These are phyloP conservation scores for Microbotryomycetes sp. DNA, from an alignment of 1,284 basidiomycete species.

Conservation along the genomic window DNA sequence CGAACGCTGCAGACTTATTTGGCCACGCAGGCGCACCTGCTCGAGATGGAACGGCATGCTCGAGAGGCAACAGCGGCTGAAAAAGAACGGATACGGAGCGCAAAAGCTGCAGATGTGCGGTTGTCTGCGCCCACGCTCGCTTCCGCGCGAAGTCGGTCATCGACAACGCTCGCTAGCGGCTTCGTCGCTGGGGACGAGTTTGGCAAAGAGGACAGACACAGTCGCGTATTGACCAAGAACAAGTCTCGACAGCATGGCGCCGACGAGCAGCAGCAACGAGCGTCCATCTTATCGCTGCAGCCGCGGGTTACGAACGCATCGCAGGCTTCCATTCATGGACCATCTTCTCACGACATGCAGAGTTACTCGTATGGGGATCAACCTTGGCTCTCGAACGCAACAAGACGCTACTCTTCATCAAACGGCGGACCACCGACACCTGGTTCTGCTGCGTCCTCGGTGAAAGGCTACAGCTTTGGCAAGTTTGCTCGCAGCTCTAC, in stretches of 20 bases:
- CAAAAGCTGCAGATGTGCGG: slow-evolving; percentile 26
- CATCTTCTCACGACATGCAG: slow-evolving; percentile 1
- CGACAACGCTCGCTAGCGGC: slow-evolving; percentile 71
- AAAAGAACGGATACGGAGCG: slow-evolving; percentile 24
- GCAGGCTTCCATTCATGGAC: background rate
- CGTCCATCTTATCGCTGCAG: background rate
- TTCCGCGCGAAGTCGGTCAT: slow-evolving; percentile 48
- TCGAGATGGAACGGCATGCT: slow-evolving; percentile 42
- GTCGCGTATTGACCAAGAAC: background rate
- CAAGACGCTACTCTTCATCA: slow-evolving; percentile 18
- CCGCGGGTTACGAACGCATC: background rate
- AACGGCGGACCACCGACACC: slow-evolving; percentile 34
- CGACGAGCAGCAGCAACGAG: background rate
- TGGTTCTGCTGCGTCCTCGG: slow-evolving; percentile 27
- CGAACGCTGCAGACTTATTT: slow-evolving; percentile 48
- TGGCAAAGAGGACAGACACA: slow-evolving; percentile 48
- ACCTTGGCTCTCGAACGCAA: slow-evolving; percentile 28
- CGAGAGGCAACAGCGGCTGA: slow-evolving; percentile 21
- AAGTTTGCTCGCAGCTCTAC: slow-evolving; percentile 26
- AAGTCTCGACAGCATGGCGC: background rate
- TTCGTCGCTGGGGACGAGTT: slow-evolving; percentile 74
- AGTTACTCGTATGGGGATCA: slow-evolving; percentile 26
- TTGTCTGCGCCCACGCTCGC: slow-evolving; percentile 4
- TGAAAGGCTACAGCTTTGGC: slow-evolving; percentile 11
- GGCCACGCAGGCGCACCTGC: slow-evolving; percentile 46